Evolutionary conservation across 805 yeast genomes (phyloP).

Genomic region (Torulaspora indica): DNA sequence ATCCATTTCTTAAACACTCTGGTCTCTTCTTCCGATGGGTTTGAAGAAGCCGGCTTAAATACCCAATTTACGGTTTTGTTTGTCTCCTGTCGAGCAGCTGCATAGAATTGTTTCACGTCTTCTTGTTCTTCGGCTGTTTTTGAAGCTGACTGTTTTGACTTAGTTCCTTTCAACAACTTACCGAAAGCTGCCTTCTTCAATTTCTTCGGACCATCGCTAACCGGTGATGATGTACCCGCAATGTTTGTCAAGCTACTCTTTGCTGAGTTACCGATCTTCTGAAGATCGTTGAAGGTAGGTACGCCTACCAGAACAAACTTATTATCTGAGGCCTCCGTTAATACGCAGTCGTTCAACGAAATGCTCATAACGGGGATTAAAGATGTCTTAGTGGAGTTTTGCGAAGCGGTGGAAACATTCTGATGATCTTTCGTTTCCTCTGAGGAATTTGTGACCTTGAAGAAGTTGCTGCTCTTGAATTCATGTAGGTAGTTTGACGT

Average conservation of each 20-base stretch:
- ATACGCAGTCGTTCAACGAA: slow-evolving; percentile 36
- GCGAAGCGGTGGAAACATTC: slow-evolving; percentile 10
- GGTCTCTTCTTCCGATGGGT: slow-evolving; percentile 41
- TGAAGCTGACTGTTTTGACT: slow-evolving; percentile 6
- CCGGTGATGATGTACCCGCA: slow-evolving; percentile 7
- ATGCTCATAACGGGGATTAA: slow-evolving; percentile 43
- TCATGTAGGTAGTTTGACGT: slow-evolving; percentile 67
- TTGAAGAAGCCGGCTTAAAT: slow-evolving; percentile 25
- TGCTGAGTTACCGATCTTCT: slow-evolving; percentile 23
- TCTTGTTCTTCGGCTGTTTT: slow-evolving; percentile 8
- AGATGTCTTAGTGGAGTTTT: slow-evolving; percentile 41
- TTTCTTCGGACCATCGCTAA: slow-evolving; percentile 19
- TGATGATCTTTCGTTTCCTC: slow-evolving; percentile 33
- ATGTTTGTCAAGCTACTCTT: slow-evolving; percentile 28
- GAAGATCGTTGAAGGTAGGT: slow-evolving; percentile 22
- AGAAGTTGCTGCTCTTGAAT: slow-evolving; percentile 44
- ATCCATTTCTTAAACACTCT: slow-evolving; percentile 50
- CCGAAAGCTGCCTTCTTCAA: slow-evolving; percentile 21
- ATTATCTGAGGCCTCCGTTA: slow-evolving; percentile 35
- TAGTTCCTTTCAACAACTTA: slow-evolving; percentile 22
- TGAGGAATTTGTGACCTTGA: slow-evolving; percentile 26
- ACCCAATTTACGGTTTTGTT: slow-evolving; percentile 26
- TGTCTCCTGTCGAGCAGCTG: slow-evolving; percentile 15
- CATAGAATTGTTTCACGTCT: slow-evolving; percentile 11
- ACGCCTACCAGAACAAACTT: slow-evolving; percentile 41